These are phyloP conservation scores for Cercospora brassicicola DNA, from an alignment of 2,329 filamentous ascomycete species.

Conservation along the genomic window DNA sequence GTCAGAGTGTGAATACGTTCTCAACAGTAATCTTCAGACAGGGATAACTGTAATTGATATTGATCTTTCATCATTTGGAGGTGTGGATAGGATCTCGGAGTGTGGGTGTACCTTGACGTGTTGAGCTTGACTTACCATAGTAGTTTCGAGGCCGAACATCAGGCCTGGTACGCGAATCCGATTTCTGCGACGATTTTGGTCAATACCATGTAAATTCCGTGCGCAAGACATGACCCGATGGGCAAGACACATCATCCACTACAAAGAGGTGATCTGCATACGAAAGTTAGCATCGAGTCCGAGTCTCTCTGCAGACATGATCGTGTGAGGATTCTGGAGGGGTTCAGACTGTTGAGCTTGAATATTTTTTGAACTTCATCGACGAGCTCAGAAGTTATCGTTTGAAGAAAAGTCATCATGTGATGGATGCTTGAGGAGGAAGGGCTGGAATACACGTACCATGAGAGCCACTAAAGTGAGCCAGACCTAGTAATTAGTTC, in stretches of 20 bases:
- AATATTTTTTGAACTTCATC: constrained; percentile 42
- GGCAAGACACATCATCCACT: neutral
- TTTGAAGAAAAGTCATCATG: constrained; percentile 36
- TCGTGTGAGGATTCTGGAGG: neutral
- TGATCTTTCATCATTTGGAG: constrained; percentile 69
- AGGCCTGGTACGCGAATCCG: neutral
- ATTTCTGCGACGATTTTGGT: neutral
- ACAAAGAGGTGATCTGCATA: neutral
- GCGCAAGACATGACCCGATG: neutral
- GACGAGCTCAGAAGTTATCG: constrained; percentile 43
- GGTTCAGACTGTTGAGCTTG: constrained; percentile 59
- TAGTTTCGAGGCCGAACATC: neutral
- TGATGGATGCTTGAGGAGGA: constrained; percentile 3
- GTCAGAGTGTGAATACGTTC: constrained; percentile 78
- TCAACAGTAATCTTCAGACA: constrained; percentile 96
- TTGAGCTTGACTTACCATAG: neutral
- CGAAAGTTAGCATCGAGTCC: neutral
- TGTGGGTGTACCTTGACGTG: neutral
- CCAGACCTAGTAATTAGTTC: neutral
- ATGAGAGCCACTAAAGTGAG: neutral
- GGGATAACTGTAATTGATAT: constrained; percentile 79
- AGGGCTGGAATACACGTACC: constrained; percentile 1
- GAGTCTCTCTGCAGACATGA: neutral
- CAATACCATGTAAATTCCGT: neutral
- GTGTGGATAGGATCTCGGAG: constrained; percentile 18